A percentile compares a stretch with the other conserved stretches of the same genome.
Evolutionary conservation across 2,329 filamentous ascomycete species (phyloP).

Genomic region (Trichophyton benhamiae): DNA sequence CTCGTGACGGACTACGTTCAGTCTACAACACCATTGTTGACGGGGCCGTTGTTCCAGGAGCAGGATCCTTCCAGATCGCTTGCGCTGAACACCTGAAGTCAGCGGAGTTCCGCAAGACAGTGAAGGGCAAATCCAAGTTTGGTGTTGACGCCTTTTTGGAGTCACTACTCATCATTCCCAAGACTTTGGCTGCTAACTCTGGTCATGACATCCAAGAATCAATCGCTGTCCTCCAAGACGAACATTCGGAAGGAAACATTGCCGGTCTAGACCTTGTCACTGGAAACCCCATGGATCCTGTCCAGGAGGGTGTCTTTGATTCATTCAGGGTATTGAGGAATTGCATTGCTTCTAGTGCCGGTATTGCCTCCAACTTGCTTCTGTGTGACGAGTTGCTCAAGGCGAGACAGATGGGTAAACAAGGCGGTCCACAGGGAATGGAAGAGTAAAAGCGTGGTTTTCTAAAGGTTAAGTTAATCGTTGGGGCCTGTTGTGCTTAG

Average conservation of each 20-base stretch:
- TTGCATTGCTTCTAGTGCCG: slow-evolving; percentile 81
- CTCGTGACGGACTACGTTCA: slow-evolving; percentile 84
- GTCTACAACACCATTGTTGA: slow-evolving; percentile 99
- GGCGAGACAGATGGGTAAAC: slow-evolving; percentile 75
- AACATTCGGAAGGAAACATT: slow-evolving; percentile 67
- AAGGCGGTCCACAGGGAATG: slow-evolving; percentile 32
- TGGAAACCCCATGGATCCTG: slow-evolving; percentile 89
- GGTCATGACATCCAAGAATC: slow-evolving; percentile 96
- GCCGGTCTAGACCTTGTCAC: slow-evolving; percentile 78
- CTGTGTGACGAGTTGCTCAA: slow-evolving; percentile 96
- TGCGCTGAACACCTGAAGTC: slow-evolving; percentile 78
- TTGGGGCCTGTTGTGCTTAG: not conserved
- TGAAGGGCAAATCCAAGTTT: slow-evolving; percentile 97
- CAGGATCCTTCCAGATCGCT: slow-evolving; percentile 89
- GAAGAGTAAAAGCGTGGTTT: slow-evolving; percentile 27
- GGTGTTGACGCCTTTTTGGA: slow-evolving; percentile 92
- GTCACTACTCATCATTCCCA: slow-evolving; percentile 87
- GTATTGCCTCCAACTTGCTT: slow-evolving; percentile 88
- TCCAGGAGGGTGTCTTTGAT: slow-evolving; percentile 84
- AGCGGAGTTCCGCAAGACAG: slow-evolving; percentile 72
- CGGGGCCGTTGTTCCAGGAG: slow-evolving; percentile 84
- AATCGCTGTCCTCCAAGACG: slow-evolving; percentile 74
- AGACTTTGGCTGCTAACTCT: slow-evolving; percentile 90
- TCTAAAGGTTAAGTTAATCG: not conserved
- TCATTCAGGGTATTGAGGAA: slow-evolving; percentile 92